A percentile compares a stretch with the other conserved stretches of the same genome.
These are phyloP conservation scores for Nannizziopsis arthrosporioides DNA, from an alignment of 2,329 filamentous ascomycete genomes.

Conservation along the genomic window DNA sequence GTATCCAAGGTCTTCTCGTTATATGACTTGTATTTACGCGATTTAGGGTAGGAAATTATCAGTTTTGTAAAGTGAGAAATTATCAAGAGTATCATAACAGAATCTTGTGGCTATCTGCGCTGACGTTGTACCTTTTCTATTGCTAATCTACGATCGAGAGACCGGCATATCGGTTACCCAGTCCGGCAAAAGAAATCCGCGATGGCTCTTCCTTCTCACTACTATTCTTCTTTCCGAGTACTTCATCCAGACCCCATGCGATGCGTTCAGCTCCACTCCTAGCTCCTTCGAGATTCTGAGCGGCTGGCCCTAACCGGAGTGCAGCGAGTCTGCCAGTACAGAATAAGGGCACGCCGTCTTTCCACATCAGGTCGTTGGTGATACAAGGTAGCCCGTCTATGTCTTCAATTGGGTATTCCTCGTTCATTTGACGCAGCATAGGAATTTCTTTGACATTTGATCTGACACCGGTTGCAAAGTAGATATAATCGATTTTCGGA, in stretches of 20 bases:
- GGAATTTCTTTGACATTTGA: constrained; percentile 51
- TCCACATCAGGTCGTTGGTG: constrained; percentile 67
- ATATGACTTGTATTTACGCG: too few relatives aligned
- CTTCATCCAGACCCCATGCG: constrained; percentile 56
- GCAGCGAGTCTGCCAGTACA: constrained; percentile 56
- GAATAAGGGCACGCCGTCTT: constrained; percentile 59
- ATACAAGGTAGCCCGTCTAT: constrained; percentile 59
- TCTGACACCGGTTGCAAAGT: constrained; percentile 63
- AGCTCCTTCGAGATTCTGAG: constrained; percentile 62
- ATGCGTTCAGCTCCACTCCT: constrained; percentile 62
- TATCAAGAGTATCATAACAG: too few relatives aligned
- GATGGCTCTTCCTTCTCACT: constrained; percentile 19
- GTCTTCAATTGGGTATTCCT: constrained; percentile 49
- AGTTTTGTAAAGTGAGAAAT: too few relatives aligned
- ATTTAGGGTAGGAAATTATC: too few relatives aligned
- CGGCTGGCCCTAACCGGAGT: constrained; percentile 58
- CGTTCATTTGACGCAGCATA: constrained; percentile 48
- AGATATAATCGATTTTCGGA: constrained; percentile 52
- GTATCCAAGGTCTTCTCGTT: too few relatives aligned
- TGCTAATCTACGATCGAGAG: constrained; percentile 11
- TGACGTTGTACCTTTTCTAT: too few relatives aligned
- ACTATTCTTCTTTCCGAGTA: constrained; percentile 31
- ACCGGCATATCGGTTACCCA: constrained; percentile 31
- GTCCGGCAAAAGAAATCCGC: constrained; percentile 30
- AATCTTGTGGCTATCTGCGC: too few relatives aligned